These are phyloP conservation scores for Aspergillus sergii DNA, from an alignment of 2,329 filamentous ascomycete species.

Conservation along the genomic window DNA sequence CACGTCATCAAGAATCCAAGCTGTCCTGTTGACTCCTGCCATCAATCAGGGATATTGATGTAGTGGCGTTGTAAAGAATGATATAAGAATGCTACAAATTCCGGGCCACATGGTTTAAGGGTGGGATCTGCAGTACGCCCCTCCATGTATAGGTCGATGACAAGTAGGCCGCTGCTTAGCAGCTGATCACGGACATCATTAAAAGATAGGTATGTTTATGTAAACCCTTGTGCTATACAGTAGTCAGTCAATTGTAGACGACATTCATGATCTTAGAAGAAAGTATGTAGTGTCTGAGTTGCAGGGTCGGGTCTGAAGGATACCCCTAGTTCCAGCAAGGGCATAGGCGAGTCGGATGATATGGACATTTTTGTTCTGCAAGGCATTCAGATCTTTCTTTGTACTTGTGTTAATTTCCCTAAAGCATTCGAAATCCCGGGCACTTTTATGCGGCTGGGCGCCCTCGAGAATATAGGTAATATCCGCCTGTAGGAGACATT, in stretches of 20 bases:
- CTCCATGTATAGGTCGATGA: not conserved
- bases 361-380: not conserved
- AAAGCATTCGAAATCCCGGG: not conserved
- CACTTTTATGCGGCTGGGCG: not conserved
- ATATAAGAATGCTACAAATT: not conserved
- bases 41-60: not conserved
- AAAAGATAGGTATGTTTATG: not conserved
- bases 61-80: not conserved
- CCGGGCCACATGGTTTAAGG: not conserved
- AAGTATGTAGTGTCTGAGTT: not conserved
- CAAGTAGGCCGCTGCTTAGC: not conserved
- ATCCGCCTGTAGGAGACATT: not conserved
- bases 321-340: constrained; percentile 1
- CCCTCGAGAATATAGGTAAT: not conserved
- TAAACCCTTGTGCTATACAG: not conserved
- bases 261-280: not conserved
- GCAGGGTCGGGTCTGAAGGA: not conserved
- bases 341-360: not conserved
- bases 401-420: not conserved
- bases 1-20: not conserved
- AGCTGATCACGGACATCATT: not conserved
- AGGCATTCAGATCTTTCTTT: not conserved
- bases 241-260: not conserved
- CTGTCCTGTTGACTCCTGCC: not conserved
- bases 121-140: not conserved